phyloP scores from a whole-genome alignment of 164 flowering plant species.

The Taxillus chinensis region DNA sequence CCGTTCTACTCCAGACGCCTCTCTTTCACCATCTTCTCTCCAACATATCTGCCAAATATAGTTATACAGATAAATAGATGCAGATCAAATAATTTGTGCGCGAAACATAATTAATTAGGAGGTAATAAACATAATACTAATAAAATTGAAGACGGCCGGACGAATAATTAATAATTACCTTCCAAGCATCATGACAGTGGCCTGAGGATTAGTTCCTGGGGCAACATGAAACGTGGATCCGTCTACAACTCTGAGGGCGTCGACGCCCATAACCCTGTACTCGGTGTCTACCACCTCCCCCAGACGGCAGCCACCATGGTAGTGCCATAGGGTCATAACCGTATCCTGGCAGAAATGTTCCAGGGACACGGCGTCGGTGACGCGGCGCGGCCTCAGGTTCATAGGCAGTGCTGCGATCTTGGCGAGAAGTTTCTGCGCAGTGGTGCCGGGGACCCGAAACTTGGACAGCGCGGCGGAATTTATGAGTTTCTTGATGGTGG shows the following conservation, averaged over 20 bases:
- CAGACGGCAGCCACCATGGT: slow-evolving; percentile 85
- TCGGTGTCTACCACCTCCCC: slow-evolving; percentile 52
- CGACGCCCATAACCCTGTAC: slow-evolving; percentile 55
- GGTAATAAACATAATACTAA: too few relatives aligned
- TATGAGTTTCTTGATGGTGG: slow-evolving; percentile 30
- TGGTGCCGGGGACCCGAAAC: slow-evolving; percentile 24
- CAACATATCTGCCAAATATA: background rate
- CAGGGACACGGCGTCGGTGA: slow-evolving; percentile 20
- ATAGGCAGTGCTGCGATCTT: slow-evolving; percentile 27
- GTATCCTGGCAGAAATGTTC: slow-evolving; percentile 77
- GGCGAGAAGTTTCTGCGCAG: slow-evolving; percentile 18
- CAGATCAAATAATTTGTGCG: too few relatives aligned
- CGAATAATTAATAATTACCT: slow-evolving; percentile 36
- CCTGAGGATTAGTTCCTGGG: slow-evolving; percentile 93
- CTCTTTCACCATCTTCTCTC: background rate
- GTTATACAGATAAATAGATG: background rate
- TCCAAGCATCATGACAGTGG: slow-evolving; percentile 94
- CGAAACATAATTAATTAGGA: too few relatives aligned
- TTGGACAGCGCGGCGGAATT: slow-evolving; percentile 37
- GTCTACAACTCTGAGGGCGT: slow-evolving; percentile 61
- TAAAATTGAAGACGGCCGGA: background rate
- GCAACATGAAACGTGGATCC: slow-evolving; percentile 56
- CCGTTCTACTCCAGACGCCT: background rate
- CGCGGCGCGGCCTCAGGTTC: slow-evolving; percentile 42
- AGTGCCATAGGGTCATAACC: slow-evolving; percentile 89